phyloP scores from a whole-genome alignment of 2,329 filamentous ascomycete species.

The Aspergillus ibericus region DNA sequence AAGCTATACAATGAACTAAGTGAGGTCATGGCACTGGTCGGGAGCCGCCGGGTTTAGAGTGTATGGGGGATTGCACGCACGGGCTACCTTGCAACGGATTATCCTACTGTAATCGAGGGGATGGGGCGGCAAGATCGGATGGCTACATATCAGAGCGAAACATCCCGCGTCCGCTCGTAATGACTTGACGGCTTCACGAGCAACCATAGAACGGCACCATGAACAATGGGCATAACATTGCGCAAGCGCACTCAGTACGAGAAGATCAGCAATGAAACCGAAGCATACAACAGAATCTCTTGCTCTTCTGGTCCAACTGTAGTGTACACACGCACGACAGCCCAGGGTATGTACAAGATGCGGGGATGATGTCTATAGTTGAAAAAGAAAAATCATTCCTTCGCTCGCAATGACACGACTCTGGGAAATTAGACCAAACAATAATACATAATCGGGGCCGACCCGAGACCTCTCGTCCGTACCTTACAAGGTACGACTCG shows the following conservation, averaged over 20 bases:
- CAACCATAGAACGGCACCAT: conserved; percentile 12
- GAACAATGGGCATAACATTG: conserved; percentile 6
- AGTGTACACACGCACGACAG: conserved; percentile 41
- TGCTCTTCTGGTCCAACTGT: conserved; percentile 40
- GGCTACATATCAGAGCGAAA: background rate
- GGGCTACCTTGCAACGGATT: background rate
- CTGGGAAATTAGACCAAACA: conserved; percentile 44
- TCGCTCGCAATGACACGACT: conserved; percentile 44
- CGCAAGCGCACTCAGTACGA: conserved; percentile 6
- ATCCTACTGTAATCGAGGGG: background rate
- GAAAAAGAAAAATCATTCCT: conserved; percentile 39
- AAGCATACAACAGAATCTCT: conserved; percentile 38
- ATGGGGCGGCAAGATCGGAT: background rate
- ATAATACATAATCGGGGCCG: conserved; percentile 42
- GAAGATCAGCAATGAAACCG: conserved; percentile 22
- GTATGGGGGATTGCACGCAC: background rate
- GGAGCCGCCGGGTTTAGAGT: conserved; percentile 26
- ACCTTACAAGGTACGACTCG: conserved; percentile 36
- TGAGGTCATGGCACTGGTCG: conserved; percentile 35
- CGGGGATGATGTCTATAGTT: conserved; percentile 42
- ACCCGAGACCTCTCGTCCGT: conserved; percentile 35
- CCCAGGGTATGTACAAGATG: conserved; percentile 46
- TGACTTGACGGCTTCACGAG: conserved; percentile 8
- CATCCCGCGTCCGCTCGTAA: background rate
- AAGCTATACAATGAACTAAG: conserved; percentile 30